Evolutionary conservation across 2,329 filamentous ascomycete genomes (phyloP).

Genomic region (Exophiala aquamarina): DNA sequence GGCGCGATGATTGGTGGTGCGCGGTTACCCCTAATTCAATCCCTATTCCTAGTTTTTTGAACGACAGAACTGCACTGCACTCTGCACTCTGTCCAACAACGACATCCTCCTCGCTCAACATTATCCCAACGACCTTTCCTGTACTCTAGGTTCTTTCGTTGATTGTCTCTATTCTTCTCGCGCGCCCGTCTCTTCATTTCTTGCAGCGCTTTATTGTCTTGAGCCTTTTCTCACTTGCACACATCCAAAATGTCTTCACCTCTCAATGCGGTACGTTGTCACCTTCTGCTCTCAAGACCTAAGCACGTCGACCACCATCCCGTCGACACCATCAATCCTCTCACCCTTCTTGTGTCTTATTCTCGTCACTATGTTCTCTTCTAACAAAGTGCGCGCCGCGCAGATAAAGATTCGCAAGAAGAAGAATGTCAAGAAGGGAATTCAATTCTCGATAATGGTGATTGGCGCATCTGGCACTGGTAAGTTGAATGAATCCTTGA

Average conservation of each 20-base stretch:
- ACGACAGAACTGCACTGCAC: too few species aligned
- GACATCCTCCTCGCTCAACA: neutral
- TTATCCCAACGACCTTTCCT: neutral
- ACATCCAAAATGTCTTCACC: constrained; percentile 26
- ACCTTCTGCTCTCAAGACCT: neutral
- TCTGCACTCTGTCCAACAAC: neutral
- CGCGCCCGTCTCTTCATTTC: constrained; percentile 1
- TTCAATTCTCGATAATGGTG: constrained; percentile 99
- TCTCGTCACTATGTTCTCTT: constrained; percentile 13
- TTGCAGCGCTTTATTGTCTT: neutral
- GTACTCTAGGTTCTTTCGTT: constrained; percentile 3
- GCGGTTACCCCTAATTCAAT: too few species aligned
- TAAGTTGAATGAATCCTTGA: constrained; percentile 46
- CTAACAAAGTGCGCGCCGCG: constrained; percentile 20
- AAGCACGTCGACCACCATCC: constrained; percentile 2
- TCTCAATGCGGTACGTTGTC: constrained; percentile 28
- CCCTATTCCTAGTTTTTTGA: too few species aligned
- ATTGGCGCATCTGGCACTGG: constrained; percentile 98
- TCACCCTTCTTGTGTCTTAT: constrained; percentile 2
- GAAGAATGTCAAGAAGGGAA: constrained; percentile 99
- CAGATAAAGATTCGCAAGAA: constrained; percentile 97
- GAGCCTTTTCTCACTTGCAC: constrained; percentile 1
- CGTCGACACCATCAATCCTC: neutral
- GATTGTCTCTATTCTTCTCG: constrained; percentile 5
- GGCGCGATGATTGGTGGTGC: too few species aligned